Base-by-base conservation (phyloP, 1,284 basidiomycete genomes). In the Cystobasidium pallidum region DNA sequence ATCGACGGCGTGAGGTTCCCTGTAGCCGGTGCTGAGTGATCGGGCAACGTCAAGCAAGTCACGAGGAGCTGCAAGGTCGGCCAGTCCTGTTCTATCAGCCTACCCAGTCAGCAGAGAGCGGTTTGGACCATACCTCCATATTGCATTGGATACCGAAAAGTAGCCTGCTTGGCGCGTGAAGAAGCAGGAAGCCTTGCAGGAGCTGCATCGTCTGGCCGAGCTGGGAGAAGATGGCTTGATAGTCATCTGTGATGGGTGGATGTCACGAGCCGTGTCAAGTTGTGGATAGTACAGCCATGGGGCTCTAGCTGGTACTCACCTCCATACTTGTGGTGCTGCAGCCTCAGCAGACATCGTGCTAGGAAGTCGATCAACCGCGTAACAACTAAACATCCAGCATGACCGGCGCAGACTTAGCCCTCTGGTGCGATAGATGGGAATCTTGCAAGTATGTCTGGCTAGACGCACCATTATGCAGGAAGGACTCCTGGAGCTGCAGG, bases 271-370 rank as follows among this genome's bases (percentile, higher is more conserved):
- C 43, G 19, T 15, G 43, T 45, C 43, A 65, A 30, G 8, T 21
- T 19, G 3, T 26, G 30, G 52, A 2, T 47, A 32, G 34, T 52
- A 26, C 24, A 28, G 6, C 52, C 59, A 1, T 8, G 10, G 4
- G 8, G 30, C n/a, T 19, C n/a, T 51, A 19, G 3, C 26, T 34
- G 43, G 17, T 36, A 11, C 67, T 70, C 55, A 70, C 67, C 67
- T 59, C 67, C 67, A 52, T 70, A 70, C 67, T 70, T 70, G 55
- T 70, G 67, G 24, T 70, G 19, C 30, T 70, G 67, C 67, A 70
- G 58, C 28, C 67, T 24, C 8, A 70, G 43, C 32, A 70, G 67
- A 41, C 67, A 70, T 34, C 67, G 32, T 17, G 57, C 67, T 21
- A 70, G 26, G 45, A 70, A 70, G 67, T 70, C 67, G 67, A 70